A percentile compares a stretch with the other conserved stretches of the same genome.
Conservation (phyloP, 129 eudicot genomes). For the Ambrosia trifida region DNA sequence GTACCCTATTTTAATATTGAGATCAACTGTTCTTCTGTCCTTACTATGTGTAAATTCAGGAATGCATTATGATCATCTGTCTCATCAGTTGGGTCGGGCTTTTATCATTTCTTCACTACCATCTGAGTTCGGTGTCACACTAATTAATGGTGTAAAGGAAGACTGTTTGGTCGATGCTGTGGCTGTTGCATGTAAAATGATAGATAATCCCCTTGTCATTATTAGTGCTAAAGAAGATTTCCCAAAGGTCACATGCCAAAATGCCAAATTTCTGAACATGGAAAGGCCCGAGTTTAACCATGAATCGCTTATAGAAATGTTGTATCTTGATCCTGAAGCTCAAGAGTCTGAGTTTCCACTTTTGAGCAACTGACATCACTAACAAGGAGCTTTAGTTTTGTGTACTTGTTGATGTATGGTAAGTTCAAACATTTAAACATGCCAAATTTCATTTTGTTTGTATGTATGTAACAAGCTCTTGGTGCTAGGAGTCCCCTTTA, state of each 20-base stretch:
- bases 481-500: constrained; percentile 3
- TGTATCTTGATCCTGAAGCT: constrained; percentile 18
- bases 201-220: constrained; percentile 62
- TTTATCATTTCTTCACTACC: constrained; percentile 39
- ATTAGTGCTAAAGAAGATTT: constrained; percentile 31
- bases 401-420: constrained; percentile 15
- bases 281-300: not conserved
- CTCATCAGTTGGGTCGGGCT: constrained; percentile 20
- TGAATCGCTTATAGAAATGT: constrained; percentile 20
- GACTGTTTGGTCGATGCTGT: constrained; percentile 23
- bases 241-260: not conserved
- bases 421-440: not conserved
- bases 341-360: constrained; percentile 7
- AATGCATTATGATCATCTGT: constrained; percentile 20
- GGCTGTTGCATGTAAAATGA: constrained; percentile 36
- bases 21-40: constrained; percentile 47
- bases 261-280: constrained; percentile 28
- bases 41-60: constrained; percentile 44
- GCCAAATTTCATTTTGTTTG: not conserved
- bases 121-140: constrained; percentile 28
- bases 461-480: not conserved
- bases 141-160: constrained; percentile 12
- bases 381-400: constrained; percentile 1
- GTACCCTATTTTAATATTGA: constrained; percentile 38
- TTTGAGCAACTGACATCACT: constrained; percentile 9